Evolutionary conservation across 2,329 filamentous ascomycete species (phyloP).

Genomic region (Calonectria pseudoreteaudii): DNA sequence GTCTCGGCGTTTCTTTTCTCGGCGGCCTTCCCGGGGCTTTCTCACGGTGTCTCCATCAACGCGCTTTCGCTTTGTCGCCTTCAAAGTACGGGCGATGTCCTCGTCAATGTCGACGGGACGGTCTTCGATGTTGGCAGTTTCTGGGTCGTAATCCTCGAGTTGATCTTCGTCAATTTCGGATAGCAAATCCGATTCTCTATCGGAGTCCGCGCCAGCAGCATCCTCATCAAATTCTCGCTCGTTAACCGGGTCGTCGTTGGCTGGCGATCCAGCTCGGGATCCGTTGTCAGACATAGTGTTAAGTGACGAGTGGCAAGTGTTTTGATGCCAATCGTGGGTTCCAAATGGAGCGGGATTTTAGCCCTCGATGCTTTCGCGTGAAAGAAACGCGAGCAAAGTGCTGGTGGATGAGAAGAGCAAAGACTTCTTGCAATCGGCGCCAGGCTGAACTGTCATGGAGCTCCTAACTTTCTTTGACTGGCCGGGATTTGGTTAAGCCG

Average conservation of each 20-base stretch:
- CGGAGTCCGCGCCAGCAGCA: conserved; percentile 56
- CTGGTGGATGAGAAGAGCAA: background rate
- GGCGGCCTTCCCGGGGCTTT: conserved; percentile 80
- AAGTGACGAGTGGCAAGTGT: conserved; percentile 1
- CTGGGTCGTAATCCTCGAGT: conserved; percentile 76
- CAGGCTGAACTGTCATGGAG: conserved; percentile 12
- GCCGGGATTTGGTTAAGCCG: conserved; percentile 24
- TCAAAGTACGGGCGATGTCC: conserved; percentile 71
- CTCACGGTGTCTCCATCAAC: conserved; percentile 72
- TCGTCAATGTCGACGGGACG: conserved; percentile 76
- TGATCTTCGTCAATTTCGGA: conserved; percentile 78
- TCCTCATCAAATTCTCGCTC: conserved; percentile 51
- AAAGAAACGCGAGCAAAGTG: background rate
- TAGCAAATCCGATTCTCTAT: conserved; percentile 69
- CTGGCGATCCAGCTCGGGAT: conserved; percentile 54
- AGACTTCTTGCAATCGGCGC: background rate
- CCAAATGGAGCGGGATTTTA: background rate
- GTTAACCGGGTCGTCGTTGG: conserved; percentile 48
- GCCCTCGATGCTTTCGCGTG: background rate
- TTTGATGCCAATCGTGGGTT: background rate
- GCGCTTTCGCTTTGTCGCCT: conserved; percentile 75
- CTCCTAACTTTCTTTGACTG: conserved; percentile 28
- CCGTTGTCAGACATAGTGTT: conserved; percentile 60
- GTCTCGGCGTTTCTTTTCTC: conserved; percentile 72
- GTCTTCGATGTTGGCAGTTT: conserved; percentile 72